A percentile compares a stretch with the other conserved stretches of the same genome.
Evolutionary conservation across 2,329 filamentous ascomycete species (phyloP).

Genomic region (Apiospora saccharicola): DNA sequence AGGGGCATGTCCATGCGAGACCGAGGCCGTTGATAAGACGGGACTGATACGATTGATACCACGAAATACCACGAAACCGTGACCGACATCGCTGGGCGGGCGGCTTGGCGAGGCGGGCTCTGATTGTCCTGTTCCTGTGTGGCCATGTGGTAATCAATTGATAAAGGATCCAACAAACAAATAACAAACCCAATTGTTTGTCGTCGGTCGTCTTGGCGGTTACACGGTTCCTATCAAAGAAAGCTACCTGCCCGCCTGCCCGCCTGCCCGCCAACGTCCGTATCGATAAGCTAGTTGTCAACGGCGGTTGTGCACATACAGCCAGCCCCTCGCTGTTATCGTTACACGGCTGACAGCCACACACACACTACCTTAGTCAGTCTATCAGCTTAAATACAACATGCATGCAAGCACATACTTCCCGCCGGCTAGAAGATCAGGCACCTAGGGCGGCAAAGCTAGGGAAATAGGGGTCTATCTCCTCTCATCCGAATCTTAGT

Average conservation of each 20-base stretch:
- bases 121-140: background rate
- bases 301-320: background rate
- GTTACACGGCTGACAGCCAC: background rate
- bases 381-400: background rate
- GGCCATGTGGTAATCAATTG: background rate
- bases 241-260: background rate
- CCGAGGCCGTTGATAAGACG: background rate
- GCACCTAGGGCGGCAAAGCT: background rate
- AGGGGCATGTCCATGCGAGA: background rate
- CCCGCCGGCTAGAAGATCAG: background rate
- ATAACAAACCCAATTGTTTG: background rate
- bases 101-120: slow-evolving; percentile 7
- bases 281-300: background rate
- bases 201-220: background rate
- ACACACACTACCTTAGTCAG: background rate
- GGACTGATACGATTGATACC: slow-evolving; percentile 7
- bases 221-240: slow-evolving; percentile 13
- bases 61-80: background rate
- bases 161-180: background rate
- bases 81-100: slow-evolving; percentile 4
- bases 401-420: background rate
- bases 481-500: background rate
- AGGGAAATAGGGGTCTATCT: background rate
- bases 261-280: background rate
- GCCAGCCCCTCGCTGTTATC: background rate